Conservation (phyloP, 2,329 filamentous ascomycete genomes). For the Chrysoporthe deuterocubensis region DNA sequence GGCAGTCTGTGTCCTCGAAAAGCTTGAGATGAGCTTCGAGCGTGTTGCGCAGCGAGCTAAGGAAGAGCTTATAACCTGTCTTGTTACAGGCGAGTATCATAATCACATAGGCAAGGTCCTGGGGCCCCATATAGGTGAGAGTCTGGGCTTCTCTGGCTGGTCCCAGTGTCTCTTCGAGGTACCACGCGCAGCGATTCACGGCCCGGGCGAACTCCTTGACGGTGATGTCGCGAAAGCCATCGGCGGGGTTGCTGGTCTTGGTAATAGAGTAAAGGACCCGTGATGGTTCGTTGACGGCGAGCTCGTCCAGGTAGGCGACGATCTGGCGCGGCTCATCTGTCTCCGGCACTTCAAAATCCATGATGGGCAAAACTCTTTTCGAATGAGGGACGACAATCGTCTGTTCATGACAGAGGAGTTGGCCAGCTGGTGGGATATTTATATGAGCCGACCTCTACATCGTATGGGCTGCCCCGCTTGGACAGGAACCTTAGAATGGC, state of each 20-base stretch:
- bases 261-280: constrained; percentile 33
- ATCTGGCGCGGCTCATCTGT: constrained; percentile 22
- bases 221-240: constrained; percentile 33
- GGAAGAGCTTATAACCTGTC: constrained; percentile 42
- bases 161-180: constrained; percentile 35
- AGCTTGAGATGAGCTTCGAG: constrained; percentile 33
- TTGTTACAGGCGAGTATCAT: constrained; percentile 42
- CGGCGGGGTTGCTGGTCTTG: constrained; percentile 30
- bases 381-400: background rate
- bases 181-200: constrained; percentile 36
- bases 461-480: background rate
- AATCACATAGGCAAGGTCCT: constrained; percentile 41
- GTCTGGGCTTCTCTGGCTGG: constrained; percentile 33
- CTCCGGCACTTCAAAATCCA: constrained; percentile 2
- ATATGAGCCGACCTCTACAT: background rate
- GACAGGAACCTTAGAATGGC: background rate
- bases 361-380: background rate
- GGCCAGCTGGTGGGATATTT: background rate
- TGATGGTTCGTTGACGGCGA: constrained; percentile 32
- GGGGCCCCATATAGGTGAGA: constrained; percentile 36
- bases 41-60: constrained; percentile 35
- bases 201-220: constrained; percentile 31
- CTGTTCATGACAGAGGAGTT: background rate
- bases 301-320: constrained; percentile 32
- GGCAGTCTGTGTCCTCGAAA: constrained; percentile 27